These are phyloP conservation scores for Zasmidium citrigriseum DNA, from an alignment of 2,329 filamentous ascomycete species.

Conservation along the genomic window DNA sequence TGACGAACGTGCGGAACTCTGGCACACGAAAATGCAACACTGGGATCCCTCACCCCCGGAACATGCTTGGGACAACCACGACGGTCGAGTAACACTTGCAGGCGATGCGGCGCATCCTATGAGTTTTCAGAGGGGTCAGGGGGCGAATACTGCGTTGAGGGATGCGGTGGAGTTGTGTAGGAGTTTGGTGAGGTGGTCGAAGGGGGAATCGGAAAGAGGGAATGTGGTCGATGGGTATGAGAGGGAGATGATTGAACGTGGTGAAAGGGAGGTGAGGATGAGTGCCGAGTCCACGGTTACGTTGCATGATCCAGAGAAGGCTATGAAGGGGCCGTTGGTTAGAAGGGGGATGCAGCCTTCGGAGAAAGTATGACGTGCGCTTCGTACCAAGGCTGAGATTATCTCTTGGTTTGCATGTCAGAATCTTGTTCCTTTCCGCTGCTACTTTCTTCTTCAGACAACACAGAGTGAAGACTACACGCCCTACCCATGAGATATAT, in stretches of 20 bases:
- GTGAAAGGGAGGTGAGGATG: slow-evolving; percentile 12
- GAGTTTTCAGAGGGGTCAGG: slow-evolving; percentile 46
- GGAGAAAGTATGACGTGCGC: background rate
- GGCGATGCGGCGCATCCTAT: slow-evolving; percentile 48
- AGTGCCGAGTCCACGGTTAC: slow-evolving; percentile 8
- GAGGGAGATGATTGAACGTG: slow-evolving; percentile 13
- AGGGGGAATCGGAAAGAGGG: background rate
- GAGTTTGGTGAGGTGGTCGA: background rate
- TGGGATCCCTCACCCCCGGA: slow-evolving; percentile 22
- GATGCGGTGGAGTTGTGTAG: slow-evolving; percentile 32
- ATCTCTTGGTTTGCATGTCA: too few species aligned
- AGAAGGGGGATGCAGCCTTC: slow-evolving; percentile 1
- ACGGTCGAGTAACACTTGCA: slow-evolving; percentile 32
- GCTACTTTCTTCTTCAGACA: too few species aligned
- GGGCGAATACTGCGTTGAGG: slow-evolving; percentile 44
- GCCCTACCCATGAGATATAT: too few species aligned
- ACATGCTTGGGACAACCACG: slow-evolving; percentile 24
- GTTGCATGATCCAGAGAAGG: slow-evolving; percentile 3
- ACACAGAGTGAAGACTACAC: too few species aligned
- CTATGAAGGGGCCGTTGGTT: background rate
- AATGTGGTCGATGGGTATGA: slow-evolving; percentile 5
- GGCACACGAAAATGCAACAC: slow-evolving; percentile 9
- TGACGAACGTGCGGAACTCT: slow-evolving; percentile 3
- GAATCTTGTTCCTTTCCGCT: too few species aligned
- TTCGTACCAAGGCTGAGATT: too few species aligned